phyloP scores from a whole-genome alignment of 768 basidiomycete genomes.

The Pulveroboletus sp. region DNA sequence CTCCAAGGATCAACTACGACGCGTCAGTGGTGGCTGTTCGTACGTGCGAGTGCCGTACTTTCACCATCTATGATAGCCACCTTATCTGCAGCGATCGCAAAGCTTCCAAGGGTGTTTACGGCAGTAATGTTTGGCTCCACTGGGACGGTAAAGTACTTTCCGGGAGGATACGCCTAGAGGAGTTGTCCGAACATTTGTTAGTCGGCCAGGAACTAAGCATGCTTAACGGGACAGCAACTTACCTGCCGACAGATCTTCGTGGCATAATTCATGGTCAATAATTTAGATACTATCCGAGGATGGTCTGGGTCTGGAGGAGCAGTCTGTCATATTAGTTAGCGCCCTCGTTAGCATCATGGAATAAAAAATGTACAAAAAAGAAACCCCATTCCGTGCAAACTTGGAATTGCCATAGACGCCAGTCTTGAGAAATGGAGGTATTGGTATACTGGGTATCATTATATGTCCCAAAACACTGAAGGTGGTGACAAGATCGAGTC shows the following conservation, averaged over 20 bases:
- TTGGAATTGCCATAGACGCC: constrained; percentile 89
- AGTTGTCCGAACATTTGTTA: not conserved
- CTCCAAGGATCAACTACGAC: constrained; percentile 82
- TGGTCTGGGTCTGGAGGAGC: constrained; percentile 65
- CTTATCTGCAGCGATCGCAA: constrained; percentile 70
- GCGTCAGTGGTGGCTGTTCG: not conserved
- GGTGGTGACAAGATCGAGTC: not conserved
- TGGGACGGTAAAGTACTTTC: constrained; percentile 70
- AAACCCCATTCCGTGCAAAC: constrained; percentile 97
- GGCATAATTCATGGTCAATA: constrained; percentile 68
- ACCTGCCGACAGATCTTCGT: constrained; percentile 66
- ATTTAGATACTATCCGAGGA: constrained; percentile 75
- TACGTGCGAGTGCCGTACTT: constrained; percentile 36
- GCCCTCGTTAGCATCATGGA: not conserved
- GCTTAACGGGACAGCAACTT: constrained; percentile 7
- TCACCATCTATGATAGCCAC: constrained; percentile 88
- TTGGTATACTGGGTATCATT: constrained; percentile 61
- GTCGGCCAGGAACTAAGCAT: not conserved
- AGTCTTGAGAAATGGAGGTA: constrained; percentile 61
- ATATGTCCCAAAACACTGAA: constrained; percentile 82
- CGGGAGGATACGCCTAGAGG: constrained; percentile 68
- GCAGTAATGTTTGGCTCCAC: constrained; percentile 69
- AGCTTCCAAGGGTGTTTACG: constrained; percentile 85
- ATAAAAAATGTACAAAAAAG: constrained; percentile 54
- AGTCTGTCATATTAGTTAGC: constrained; percentile 39